A percentile compares a stretch with the other conserved stretches of the same genome.
Conservation (phyloP, 768 basidiomycete species). For the Amanita pseudoporphyria region DNA sequence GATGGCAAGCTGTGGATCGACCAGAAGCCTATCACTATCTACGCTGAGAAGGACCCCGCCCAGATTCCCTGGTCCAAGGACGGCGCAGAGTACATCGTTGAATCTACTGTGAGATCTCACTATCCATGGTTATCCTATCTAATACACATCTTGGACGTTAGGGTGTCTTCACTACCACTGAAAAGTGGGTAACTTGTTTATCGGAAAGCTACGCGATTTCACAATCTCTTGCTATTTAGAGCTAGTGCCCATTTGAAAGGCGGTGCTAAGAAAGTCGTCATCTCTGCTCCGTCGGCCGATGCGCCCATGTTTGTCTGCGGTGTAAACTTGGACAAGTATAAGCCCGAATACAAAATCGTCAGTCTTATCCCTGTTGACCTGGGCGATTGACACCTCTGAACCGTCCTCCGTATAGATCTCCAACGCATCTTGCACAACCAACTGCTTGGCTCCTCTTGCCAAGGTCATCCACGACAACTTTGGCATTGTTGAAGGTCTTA, state of each 20-base stretch:
- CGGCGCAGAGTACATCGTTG: conserved; percentile 90
- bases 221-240: conserved; percentile 26
- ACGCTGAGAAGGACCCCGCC: conserved; percentile 79
- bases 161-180: conserved; percentile 91
- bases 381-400: background rate
- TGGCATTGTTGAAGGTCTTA: conserved; percentile 85
- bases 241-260: conserved; percentile 86
- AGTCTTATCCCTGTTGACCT: conserved; percentile 11
- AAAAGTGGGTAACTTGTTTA: conserved; percentile 43
- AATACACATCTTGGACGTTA: conserved; percentile 14
- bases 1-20: conserved; percentile 87
- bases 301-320: conserved; percentile 88
- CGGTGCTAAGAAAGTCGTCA: conserved; percentile 97
- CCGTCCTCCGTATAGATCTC: conserved; percentile 48
- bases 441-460: conserved; percentile 91
- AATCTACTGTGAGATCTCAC: conserved; percentile 68
- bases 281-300: conserved; percentile 90
- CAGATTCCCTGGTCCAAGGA: conserved; percentile 74
- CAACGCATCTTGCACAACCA: conserved; percentile 97
- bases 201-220: background rate
- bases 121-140: conserved; percentile 9
- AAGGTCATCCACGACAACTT: conserved; percentile 93
- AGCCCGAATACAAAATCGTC: conserved; percentile 74
- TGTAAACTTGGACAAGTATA: conserved; percentile 88
- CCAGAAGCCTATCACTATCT: conserved; percentile 69